Evolutionary conservation across 2,329 filamentous ascomycete genomes (phyloP), one percentile per base, ranked within the genome.

Genomic region (Elsinoe ampelina): DNA sequence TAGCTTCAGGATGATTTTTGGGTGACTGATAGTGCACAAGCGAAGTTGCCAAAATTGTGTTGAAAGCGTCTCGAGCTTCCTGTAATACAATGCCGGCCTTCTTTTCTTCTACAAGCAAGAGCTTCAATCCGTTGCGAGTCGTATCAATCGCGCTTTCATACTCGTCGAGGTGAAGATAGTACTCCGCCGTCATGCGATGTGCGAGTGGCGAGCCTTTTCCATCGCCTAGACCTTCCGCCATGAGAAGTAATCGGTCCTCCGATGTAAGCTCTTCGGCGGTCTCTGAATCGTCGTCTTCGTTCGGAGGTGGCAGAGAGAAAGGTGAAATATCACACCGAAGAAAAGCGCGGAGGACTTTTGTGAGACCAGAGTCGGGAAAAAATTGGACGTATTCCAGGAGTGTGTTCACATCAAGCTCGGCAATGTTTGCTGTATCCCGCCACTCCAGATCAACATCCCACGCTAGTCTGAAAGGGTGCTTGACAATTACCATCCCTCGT

Each of bases 391-490:
- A 98, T 62, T 90, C 84, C 56, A 85, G 80, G 20, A 98, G 73
- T n/a, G 92, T 75, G 42, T 81, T 82, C 42, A 82, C 80, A 66
- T 97, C 91, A 75, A 89, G 86, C 22, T 89, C 81, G n/a, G 79
- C 75, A 48, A 93, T 79, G 47, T 81, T 81, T 63, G 87, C 83
- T 41, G 83, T 75, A 69, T 96, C 91, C 63, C 87, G 81, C 87
- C 92, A 97, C 66, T 97, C 89, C 58, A 98, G 77, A 30, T 87
- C 80, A 59, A 96, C 85, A 64, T 89, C 86, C 95, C 95, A 98
- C 0, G 93, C 93, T 13, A 95, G 77, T 61, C 85, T 82, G 71
- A 86, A 95, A 0, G 89, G 88, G 64, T 97, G 90, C 64, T 92
- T 91, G 68, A 98, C 93, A 59, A 95, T 87, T 59, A 98, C 92